Evolutionary conservation across 345 rosid genomes (phyloP).

Genomic region (Euphorbia lathyris): DNA sequence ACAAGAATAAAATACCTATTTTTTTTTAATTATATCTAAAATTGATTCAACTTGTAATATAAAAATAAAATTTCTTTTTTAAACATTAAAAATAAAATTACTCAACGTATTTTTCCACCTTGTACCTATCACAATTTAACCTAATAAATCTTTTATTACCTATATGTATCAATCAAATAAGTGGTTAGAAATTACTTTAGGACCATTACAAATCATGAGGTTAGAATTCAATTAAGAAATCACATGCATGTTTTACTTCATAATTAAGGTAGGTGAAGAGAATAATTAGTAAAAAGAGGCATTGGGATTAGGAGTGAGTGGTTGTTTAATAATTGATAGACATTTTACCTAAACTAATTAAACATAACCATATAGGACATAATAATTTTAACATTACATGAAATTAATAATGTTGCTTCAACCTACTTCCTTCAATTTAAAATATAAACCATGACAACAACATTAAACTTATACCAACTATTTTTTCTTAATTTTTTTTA

Average conservation of each 20-base stretch:
- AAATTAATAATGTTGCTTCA: background rate
- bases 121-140: too few species aligned
- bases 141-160: too few species aligned
- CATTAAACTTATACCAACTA: background rate
- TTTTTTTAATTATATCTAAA: too few species aligned
- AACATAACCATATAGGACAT: background rate
- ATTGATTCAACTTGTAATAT: too few species aligned
- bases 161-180: too few species aligned
- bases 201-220: too few species aligned
- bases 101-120: too few species aligned
- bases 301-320: background rate
- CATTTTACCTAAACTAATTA: background rate
- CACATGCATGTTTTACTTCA: background rate
- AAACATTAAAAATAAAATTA: too few species aligned
- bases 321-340: background rate
- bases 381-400: background rate
- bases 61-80: too few species aligned
- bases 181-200: background rate
- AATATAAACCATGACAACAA: background rate
- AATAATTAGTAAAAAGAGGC: background rate
- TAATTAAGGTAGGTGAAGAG: background rate
- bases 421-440: background rate
- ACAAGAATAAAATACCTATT: too few species aligned
- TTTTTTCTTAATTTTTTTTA: too few species aligned
- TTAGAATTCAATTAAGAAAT: too few species aligned